These are phyloP conservation scores for Dianthus caryophyllus DNA, from an alignment of 148 eudicot species.

Conservation along the genomic window DNA sequence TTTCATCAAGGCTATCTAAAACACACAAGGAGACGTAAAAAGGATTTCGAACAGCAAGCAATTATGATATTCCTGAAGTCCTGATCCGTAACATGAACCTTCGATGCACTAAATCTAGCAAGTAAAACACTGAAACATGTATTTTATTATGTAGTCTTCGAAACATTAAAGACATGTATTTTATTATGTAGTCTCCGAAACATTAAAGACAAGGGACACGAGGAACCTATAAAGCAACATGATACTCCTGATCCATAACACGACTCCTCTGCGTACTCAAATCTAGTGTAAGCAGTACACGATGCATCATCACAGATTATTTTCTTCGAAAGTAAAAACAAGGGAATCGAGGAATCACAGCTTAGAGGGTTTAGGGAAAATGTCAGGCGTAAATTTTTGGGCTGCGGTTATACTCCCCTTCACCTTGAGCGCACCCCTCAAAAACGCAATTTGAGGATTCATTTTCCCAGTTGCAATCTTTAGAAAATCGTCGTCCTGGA, in stretches of 20 bases:
- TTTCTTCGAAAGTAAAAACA: constrained; percentile 3
- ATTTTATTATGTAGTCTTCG: too few species aligned
- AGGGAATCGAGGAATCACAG: constrained; percentile 42
- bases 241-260: not conserved
- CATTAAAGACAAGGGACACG: too few species aligned
- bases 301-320: constrained; percentile 6
- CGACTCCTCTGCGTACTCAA: constrained; percentile 7
- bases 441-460: constrained; percentile 96
- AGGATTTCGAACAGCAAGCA: not conserved
- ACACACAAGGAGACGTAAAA: not conserved
- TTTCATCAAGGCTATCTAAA: not conserved
- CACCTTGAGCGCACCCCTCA: constrained; percentile 93
- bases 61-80: not conserved
- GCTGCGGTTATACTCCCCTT: constrained; percentile 94
- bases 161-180: too few species aligned
- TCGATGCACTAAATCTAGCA: constrained; percentile 9
- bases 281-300: not conserved
- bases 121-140: too few species aligned
- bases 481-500: constrained; percentile 76
- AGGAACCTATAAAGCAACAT: too few species aligned
- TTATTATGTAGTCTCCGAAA: too few species aligned
- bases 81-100: constrained; percentile 14
- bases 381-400: constrained; percentile 89
- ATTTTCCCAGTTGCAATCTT: constrained; percentile 89
- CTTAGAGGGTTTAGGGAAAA: constrained; percentile 95